Base-by-base conservation (phyloP, 1,284 basidiomycete species). In the Singerocomus rubriflavus region DNA sequence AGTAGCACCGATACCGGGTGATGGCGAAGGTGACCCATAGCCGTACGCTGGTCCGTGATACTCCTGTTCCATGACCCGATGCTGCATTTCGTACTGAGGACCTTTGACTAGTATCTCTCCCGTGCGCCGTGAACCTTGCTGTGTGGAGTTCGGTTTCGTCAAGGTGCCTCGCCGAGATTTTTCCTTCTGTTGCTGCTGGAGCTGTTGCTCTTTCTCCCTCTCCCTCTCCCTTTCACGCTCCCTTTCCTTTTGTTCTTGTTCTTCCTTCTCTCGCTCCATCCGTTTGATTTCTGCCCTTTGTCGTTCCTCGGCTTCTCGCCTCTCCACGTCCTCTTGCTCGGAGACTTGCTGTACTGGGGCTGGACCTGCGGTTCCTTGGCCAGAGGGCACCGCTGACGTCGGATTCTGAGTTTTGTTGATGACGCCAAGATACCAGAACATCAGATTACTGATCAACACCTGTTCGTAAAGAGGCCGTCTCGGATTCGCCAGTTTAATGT, bases 341-440 rank as follows among this genome's bases (percentile, higher is more conserved):
- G 65, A 32, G 21, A 48, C 57, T 33, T 54, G 56, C 26, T 58
- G 54, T 6, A 16, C 55, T 21, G 59, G 50, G 30, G 37, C 12
- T 5, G 51, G 34, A 36, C 53, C 58, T 11, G 17, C 45, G 2
- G 54, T 43, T 30, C 33, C 66, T 48, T 58, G 61, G 12, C 59
- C 56, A 39, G 71, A 58, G 14, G 71, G 52, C 13, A 57, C 51
- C 27, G 71, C 54, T 17, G 74, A 62, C 30, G 71, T 57, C 14
- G 75, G 65, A 42, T 71, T 78, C 64, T 84, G 84, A 29, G 84
- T 77, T 71, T 89, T 93, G 68, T 98, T 98, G 72, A 99, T 97
- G 57, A 99, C 84, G n/a, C 93, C 91, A 35, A 99, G 79, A 68
- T 99, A 99, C 96, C 96, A 99, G 77, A 99, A 99, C 95, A 98